Percentiles rank a stretch among this genome's conserved stretches.
Conservation (phyloP, 2,329 filamentous ascomycete species). For the Fusarium nisikadoi region DNA sequence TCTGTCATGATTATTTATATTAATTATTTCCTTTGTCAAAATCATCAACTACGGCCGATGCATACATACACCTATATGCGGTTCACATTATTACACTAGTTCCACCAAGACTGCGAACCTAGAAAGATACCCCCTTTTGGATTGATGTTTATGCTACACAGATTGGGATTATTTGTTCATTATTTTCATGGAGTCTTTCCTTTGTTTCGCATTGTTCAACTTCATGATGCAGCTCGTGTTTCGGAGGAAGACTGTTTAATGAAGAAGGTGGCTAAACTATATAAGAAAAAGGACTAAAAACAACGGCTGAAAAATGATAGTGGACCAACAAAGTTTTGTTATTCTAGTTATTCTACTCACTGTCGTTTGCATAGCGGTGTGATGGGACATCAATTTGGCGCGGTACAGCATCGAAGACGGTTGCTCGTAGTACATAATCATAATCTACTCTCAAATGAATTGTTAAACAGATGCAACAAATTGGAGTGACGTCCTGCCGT, state of each 20-base stretch:
- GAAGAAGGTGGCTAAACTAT: conserved; percentile 7
- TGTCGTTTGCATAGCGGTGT: conserved; percentile 40
- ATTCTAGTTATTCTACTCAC: conserved; percentile 15
- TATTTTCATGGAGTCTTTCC: conserved; percentile 21
- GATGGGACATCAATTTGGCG: conserved; percentile 23
- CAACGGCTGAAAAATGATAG: conserved; percentile 7
- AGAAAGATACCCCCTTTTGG: conserved; percentile 57
- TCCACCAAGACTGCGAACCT: conserved; percentile 50
- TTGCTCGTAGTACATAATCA: conserved; percentile 43
- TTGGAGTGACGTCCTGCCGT: not conserved
- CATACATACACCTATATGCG: conserved; percentile 27
- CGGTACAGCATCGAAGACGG: conserved; percentile 12
- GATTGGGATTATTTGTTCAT: conserved; percentile 39
- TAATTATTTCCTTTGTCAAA: conserved; percentile 45
- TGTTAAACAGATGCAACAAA: conserved; percentile 9
- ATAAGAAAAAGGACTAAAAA: conserved; percentile 14
- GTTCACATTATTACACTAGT: conserved; percentile 43
- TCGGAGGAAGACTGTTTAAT: conserved; percentile 5
- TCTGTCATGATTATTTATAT: conserved; percentile 17
- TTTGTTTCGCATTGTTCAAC: conserved; percentile 25
- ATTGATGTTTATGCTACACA: conserved; percentile 46
- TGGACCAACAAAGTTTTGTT: conserved; percentile 25
- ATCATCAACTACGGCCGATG: conserved; percentile 40
- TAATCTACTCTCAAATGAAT: conserved; percentile 39
- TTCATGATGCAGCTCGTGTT: conserved; percentile 8